phyloP scores from a whole-genome alignment of 2,329 filamentous ascomycete species.

The Fusarium illudens region DNA sequence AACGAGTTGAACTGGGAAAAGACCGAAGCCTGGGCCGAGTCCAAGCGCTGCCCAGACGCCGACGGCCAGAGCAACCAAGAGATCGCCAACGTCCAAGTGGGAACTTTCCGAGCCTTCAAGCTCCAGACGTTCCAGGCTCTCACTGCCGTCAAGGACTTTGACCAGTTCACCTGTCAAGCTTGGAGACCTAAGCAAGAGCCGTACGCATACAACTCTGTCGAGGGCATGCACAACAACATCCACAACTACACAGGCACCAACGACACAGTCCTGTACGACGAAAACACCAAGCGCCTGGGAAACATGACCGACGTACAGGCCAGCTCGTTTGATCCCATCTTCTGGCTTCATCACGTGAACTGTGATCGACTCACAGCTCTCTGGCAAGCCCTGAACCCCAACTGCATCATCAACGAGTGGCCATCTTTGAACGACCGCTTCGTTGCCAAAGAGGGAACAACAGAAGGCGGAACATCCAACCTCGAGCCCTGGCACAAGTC shows the following conservation, averaged over 20 bases:
- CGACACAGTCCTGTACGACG: constrained; percentile 8
- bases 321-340: neutral
- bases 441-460: neutral
- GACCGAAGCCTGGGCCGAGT: neutral
- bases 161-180: neutral
- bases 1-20: neutral
- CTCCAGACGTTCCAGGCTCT: neutral
- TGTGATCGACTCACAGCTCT: neutral
- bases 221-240: neutral
- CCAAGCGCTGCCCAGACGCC: neutral
- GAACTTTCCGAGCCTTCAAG: neutral
- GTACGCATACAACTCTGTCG: neutral
- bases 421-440: neutral
- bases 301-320: constrained; percentile 18
- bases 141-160: neutral
- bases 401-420: neutral
- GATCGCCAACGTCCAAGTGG: neutral
- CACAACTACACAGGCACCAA: constrained; percentile 11
- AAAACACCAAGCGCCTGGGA: constrained; percentile 19
- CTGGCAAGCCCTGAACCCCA: neutral
- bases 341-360: neutral
- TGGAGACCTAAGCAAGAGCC: neutral
- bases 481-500: neutral
- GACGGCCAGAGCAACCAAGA: neutral
- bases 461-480: neutral